phyloP scores from a whole-genome alignment of 2,329 filamentous ascomycete genomes.

The Proliferodiscus dingleyae region DNA sequence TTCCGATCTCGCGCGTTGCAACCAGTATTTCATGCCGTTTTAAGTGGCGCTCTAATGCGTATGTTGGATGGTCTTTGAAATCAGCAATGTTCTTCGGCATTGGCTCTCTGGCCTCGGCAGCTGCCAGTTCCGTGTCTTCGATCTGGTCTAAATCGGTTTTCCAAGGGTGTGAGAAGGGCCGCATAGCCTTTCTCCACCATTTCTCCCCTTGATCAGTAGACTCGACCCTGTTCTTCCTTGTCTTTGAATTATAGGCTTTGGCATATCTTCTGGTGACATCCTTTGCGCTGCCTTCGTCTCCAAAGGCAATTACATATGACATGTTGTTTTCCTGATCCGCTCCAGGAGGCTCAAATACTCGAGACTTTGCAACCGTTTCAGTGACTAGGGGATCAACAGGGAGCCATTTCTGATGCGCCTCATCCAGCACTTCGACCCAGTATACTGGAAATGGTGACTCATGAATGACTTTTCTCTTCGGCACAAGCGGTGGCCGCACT shows the following conservation, averaged over 20 bases:
- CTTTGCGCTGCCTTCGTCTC: constrained; percentile 68
- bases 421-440: constrained; percentile 90
- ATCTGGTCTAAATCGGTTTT: constrained; percentile 70
- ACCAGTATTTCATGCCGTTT: constrained; percentile 77
- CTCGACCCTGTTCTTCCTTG: constrained; percentile 75
- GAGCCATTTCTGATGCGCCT: constrained; percentile 86
- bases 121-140: constrained; percentile 71
- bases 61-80: constrained; percentile 81
- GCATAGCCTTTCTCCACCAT: constrained; percentile 53
- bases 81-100: constrained; percentile 85
- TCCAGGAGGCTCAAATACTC: constrained; percentile 75
- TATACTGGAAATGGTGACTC: constrained; percentile 80
- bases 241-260: constrained; percentile 88
- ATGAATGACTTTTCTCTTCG: constrained; percentile 42
- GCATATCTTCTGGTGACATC: constrained; percentile 87
- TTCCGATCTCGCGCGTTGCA: constrained; percentile 66
- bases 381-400: constrained; percentile 83
- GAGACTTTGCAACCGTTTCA: constrained; percentile 68
- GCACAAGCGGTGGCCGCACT: constrained; percentile 33
- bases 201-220: constrained; percentile 41
- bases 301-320: constrained; percentile 80
- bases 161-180: constrained; percentile 40
- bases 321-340: constrained; percentile 72
- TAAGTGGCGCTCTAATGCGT: constrained; percentile 80
- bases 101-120: constrained; percentile 67